Base-by-base conservation (phyloP, 257 asterid genomes). In the Solanum chmielewskii region DNA sequence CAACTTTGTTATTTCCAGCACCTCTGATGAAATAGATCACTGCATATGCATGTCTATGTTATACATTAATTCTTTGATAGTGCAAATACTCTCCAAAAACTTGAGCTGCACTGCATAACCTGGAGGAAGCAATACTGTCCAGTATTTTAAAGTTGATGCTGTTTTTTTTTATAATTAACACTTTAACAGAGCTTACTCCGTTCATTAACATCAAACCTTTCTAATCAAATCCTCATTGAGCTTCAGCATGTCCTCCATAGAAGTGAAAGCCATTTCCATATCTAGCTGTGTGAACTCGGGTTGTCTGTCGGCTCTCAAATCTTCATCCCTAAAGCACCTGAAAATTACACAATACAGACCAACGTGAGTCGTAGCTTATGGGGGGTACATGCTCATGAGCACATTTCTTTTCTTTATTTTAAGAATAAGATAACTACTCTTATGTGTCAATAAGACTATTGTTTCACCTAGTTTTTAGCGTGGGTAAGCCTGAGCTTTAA, bases 251-350 rank as follows among this genome's bases (percentile, higher is more conserved):
- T 97, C 98, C 93, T 95, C 98, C 84, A 96, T 88, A 45, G 99
- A 96, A 77, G 98, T 93, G 92, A 97, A 97, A 70, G 99, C 98
- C 98, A 97, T 86, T 89, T 97, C 99, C 93, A 97, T 92, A 92
- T 97, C 99, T 60, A 96, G 96, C 88, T 97, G 99, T 1, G 99
- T 96, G 88, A 97, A 97, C 93, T 97, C 99, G 4, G 99, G 99
- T 89, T 97, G 99, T 87, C 99, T 95, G 89, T 97, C 99, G 52
- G 99, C 99, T 90, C 99, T 95, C 68, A 97, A 93, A 93, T 96
- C 99, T 92, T 97, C 99, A 92, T 97, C 99, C 90, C 99, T 91
- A 87, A 97, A 97, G 91, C 99, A 97, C 89, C 99, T 95, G 86
- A 92, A 84, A 76, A 85, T 41, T 42, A 87, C 59, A 83, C 47